phyloP scores from a whole-genome alignment of 2,329 filamentous ascomycete species.

The Rhynchosporium agropyri region DNA sequence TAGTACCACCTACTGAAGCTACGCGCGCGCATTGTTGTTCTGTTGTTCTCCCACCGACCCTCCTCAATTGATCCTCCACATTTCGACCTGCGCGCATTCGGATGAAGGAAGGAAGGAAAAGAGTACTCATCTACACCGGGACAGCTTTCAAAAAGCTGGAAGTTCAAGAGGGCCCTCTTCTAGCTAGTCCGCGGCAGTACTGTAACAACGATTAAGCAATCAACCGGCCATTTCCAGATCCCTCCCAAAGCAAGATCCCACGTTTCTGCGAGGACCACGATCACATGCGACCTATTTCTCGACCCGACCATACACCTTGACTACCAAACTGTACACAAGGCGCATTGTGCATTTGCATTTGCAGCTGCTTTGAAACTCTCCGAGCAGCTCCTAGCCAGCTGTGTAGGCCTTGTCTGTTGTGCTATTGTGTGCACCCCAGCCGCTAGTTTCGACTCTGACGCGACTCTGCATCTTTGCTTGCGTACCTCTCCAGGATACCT shows the following conservation, averaged over 20 bases:
- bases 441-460: conserved; percentile 28
- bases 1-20: neutral
- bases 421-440: neutral
- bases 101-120: conserved; percentile 3
- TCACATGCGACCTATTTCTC: conserved; percentile 22
- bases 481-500: conserved; percentile 20
- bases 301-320: conserved; percentile 9
- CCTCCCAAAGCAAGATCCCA: conserved; percentile 14
- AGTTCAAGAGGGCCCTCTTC: neutral
- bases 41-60: conserved; percentile 20
- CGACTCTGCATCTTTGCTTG: conserved; percentile 20
- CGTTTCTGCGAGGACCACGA: conserved; percentile 18
- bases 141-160: neutral
- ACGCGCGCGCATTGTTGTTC: conserved; percentile 17
- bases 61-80: conserved; percentile 19
- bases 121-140: neutral
- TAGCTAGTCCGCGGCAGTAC: conserved; percentile 2
- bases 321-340: conserved; percentile 22
- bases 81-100: conserved; percentile 1
- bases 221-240: conserved; percentile 12
- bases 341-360: conserved; percentile 38
- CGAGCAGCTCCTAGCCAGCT: conserved; percentile 16
- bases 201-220: conserved; percentile 7
- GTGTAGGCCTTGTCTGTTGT: conserved; percentile 28
- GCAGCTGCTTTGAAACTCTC: conserved; percentile 23